Evolutionary conservation across 768 basidiomycete genomes (phyloP).

Genomic region (Termitomyces eurrhizus): DNA sequence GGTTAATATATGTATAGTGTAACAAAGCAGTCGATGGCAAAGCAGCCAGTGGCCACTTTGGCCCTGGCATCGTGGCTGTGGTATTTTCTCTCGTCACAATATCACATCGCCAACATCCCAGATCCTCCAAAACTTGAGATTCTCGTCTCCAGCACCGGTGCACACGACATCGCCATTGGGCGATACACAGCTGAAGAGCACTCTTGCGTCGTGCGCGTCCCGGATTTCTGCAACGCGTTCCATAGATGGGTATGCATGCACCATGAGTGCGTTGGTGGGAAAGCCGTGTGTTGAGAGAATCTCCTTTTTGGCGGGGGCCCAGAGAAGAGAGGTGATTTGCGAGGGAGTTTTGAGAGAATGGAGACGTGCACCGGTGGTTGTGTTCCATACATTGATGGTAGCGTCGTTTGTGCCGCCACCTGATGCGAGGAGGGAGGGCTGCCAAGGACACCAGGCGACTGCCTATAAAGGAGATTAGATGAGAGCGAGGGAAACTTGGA

Average conservation of each 20-base stretch:
- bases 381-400: conserved; percentile 87
- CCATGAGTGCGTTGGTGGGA: conserved; percentile 79
- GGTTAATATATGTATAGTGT: too few relatives aligned
- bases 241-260: conserved; percentile 84
- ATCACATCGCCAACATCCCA: too few relatives aligned
- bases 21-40: too few relatives aligned
- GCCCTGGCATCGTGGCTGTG: too few relatives aligned
- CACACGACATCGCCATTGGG: conserved; percentile 91
- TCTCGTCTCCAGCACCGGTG: conserved; percentile 93
- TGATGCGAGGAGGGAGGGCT: conserved; percentile 82
- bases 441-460: conserved; percentile 97
- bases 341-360: conserved; percentile 84
- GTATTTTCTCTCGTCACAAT: too few relatives aligned
- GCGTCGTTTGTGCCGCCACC: conserved; percentile 96
- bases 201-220: conserved; percentile 90
- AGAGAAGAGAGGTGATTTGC: conserved; percentile 90
- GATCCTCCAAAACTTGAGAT: conserved; percentile 93
- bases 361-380: conserved; percentile 86
- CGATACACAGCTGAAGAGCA: conserved; percentile 79
- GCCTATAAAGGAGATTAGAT: conserved; percentile 45
- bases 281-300: conserved; percentile 92
- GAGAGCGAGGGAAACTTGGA: background rate
- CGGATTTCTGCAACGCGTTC: conserved; percentile 79
- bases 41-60: too few relatives aligned
- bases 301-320: conserved; percentile 85